Evolutionary conservation across 768 basidiomycete species (phyloP).

Genomic region (Lactifluus pinguis): DNA sequence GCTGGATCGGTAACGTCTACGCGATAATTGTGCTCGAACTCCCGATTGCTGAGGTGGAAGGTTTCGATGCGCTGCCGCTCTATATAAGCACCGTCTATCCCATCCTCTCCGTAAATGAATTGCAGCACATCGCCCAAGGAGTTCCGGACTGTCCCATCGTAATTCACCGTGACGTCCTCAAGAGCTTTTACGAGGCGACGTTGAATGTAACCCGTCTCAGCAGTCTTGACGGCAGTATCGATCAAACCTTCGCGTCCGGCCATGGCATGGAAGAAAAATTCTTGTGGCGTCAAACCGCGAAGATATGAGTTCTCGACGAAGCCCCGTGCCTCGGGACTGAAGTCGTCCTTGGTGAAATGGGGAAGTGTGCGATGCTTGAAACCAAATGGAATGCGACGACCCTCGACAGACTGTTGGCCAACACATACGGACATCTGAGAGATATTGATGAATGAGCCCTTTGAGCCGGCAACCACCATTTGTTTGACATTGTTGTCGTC

Average conservation of each 20-base stretch:
- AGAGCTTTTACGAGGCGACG: constrained; percentile 95
- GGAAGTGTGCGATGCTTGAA: constrained; percentile 95
- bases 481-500: constrained; percentile 99
- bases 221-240: constrained; percentile 99
- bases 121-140: constrained; percentile 94
- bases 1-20: constrained; percentile 85
- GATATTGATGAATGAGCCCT: constrained; percentile 99
- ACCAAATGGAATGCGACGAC: constrained; percentile 95
- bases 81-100: constrained; percentile 97
- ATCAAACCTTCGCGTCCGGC: constrained; percentile 98
- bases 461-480: constrained; percentile 99
- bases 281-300: constrained; percentile 91
- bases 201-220: constrained; percentile 98
- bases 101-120: constrained; percentile 96
- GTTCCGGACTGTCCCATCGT: constrained; percentile 96
- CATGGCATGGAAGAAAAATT: constrained; percentile 99
- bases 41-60: constrained; percentile 67
- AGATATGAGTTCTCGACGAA: constrained; percentile 99
- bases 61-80: constrained; percentile 93
- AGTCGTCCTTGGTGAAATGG: constrained; percentile 98
- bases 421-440: constrained; percentile 99
- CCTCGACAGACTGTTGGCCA: constrained; percentile 96
- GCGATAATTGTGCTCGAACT: constrained; percentile 89
- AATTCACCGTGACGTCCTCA: constrained; percentile 95
- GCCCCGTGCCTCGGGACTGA: constrained; percentile 93